These are phyloP conservation scores for Trichoderma gamsii DNA, from an alignment of 495 filamentous ascomycete species.

Conservation along the genomic window DNA sequence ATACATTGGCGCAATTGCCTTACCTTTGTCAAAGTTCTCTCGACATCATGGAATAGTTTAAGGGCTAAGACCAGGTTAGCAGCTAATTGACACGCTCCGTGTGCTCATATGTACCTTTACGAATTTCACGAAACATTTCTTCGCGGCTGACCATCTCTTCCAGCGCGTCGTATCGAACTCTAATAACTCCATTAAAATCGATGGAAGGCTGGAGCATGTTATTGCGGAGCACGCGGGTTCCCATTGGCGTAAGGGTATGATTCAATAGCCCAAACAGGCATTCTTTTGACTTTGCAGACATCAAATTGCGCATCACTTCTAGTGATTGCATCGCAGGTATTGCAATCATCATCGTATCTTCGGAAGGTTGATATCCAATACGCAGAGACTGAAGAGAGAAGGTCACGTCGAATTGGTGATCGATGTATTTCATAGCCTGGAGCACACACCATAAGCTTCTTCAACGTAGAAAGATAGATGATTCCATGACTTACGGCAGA, in stretches of 20 bases:
- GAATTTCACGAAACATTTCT: conserved; percentile 76
- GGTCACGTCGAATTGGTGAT: conserved; percentile 51
- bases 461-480: not conserved
- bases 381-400: conserved; percentile 75
- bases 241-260: conserved; percentile 81
- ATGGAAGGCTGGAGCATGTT: conserved; percentile 90
- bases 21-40: conserved; percentile 59
- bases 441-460: conserved; percentile 11
- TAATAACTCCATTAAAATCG: conserved; percentile 51
- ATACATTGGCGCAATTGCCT: conserved; percentile 20
- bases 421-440: conserved; percentile 77
- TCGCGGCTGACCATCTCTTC: conserved; percentile 79
- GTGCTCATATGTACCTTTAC: conserved; percentile 45
- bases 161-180: conserved; percentile 70
- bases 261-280: conserved; percentile 82
- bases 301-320: conserved; percentile 85
- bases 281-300: conserved; percentile 64
- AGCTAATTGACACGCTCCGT: not conserved
- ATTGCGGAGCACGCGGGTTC: conserved; percentile 68
- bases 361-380: conserved; percentile 80
- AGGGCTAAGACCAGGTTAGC: conserved; percentile 44
- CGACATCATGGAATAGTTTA: conserved; percentile 66
- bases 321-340: conserved; percentile 75
- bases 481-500: conserved; percentile 59
- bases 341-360: conserved; percentile 93